Evolutionary conservation across 2,329 filamentous ascomycete genomes (phyloP).

Genomic region (Nemania serpens): DNA sequence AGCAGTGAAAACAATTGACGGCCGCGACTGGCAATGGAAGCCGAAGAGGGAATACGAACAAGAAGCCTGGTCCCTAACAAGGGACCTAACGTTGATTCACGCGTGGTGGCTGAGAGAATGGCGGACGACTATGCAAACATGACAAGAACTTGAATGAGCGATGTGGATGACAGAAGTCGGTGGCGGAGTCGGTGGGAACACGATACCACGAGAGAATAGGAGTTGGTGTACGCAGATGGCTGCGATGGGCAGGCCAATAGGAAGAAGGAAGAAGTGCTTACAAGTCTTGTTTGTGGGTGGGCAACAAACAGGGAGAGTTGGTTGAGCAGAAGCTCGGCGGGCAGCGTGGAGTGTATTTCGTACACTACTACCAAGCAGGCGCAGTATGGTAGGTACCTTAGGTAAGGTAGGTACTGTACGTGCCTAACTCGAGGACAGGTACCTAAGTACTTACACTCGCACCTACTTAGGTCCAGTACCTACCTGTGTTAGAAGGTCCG

Average conservation of each 20-base stretch:
- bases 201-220: constrained; percentile 3
- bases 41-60: constrained; percentile 22
- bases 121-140: constrained; percentile 12
- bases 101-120: constrained; percentile 3
- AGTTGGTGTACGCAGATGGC: constrained; percentile 8
- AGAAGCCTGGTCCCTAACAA: constrained; percentile 4
- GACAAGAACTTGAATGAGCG: constrained; percentile 6
- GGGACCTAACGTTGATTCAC: constrained; percentile 11
- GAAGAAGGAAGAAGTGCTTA: constrained; percentile 15
- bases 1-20: not conserved
- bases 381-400: not conserved
- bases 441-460: no score
- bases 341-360: not conserved
- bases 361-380: no score
- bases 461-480: no score
- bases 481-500: not conserved
- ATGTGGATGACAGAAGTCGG: constrained; percentile 5
- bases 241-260: constrained; percentile 15
- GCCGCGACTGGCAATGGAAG: not conserved
- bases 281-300: constrained; percentile 32
- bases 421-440: no score
- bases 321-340: constrained; percentile 19
- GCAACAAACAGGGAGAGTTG: constrained; percentile 28
- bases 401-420: not conserved
- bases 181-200: not conserved